Evolutionary conservation across 2,329 filamentous ascomycete genomes (phyloP).

Genomic region (Fusarium miscanthi): DNA sequence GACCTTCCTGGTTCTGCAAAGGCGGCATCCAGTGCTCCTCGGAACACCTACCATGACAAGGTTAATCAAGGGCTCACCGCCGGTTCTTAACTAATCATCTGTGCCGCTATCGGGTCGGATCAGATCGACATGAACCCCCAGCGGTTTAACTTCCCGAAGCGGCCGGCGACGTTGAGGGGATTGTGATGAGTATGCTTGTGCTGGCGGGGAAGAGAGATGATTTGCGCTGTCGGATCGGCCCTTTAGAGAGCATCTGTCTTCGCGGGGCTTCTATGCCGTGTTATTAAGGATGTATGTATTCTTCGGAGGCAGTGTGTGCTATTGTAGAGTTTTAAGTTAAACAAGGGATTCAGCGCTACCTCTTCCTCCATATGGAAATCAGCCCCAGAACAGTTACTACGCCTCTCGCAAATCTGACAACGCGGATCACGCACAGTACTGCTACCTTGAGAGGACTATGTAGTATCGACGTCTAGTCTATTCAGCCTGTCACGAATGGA

Average conservation of each 20-base stretch:
- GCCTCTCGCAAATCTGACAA: slow-evolving; percentile 19
- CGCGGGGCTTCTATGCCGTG: not conserved
- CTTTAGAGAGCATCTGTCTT: not conserved
- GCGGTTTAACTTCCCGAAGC: slow-evolving; percentile 36
- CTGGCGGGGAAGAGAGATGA: slow-evolving; percentile 22
- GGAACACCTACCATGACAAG: slow-evolving; percentile 52
- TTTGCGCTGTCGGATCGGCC: slow-evolving; percentile 18
- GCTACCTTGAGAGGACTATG: not conserved
- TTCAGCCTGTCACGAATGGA: slow-evolving; percentile 2
- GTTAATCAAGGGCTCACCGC: slow-evolving; percentile 38
- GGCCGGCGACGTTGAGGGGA: slow-evolving; percentile 20
- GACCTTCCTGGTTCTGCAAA: slow-evolving; percentile 55
- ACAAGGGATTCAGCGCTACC: not conserved
- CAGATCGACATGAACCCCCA: slow-evolving; percentile 33
- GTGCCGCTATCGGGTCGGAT: slow-evolving; percentile 35
- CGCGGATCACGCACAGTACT: not conserved
- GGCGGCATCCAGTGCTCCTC: slow-evolving; percentile 52
- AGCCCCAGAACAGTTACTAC: not conserved
- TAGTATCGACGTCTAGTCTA: not conserved
- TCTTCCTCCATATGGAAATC: not conserved
- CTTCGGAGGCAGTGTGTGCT: not conserved
- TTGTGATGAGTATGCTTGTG: slow-evolving; percentile 5
- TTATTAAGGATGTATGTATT: not conserved
- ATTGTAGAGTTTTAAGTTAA: not conserved
- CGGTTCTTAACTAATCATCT: slow-evolving; percentile 25